A percentile compares a stretch with the other conserved stretches of the same genome.
Evolutionary conservation across 257 asterid genomes (phyloP).

Genomic region (Gentiana dahurica): DNA sequence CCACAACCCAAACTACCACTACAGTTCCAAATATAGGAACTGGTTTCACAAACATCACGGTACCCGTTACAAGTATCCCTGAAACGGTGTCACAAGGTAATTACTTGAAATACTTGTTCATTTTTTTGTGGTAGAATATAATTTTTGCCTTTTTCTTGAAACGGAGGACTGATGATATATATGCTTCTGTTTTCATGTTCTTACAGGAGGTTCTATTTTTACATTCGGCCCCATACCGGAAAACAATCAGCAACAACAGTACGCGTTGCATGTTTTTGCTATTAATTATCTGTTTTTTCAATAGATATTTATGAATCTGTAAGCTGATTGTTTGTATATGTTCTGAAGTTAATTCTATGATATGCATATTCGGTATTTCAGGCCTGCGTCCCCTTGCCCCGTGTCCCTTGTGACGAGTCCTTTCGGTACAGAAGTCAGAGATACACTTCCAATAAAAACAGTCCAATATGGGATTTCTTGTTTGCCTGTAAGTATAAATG

Average conservation of each 20-base stretch:
- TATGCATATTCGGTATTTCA: slow-evolving; percentile 4
- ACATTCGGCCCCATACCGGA: background rate
- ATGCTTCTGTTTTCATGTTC: background rate
- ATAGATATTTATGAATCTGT: background rate
- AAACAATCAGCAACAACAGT: slow-evolving; percentile 2
- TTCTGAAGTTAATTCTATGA: background rate
- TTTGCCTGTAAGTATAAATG: slow-evolving; percentile 21
- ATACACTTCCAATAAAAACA: slow-evolving; percentile 8
- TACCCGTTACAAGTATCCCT: too few relatives aligned
- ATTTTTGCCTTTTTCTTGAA: too few relatives aligned
- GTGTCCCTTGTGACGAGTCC: slow-evolving; percentile 7
- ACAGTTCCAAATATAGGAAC: too few relatives aligned
- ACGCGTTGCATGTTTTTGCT: slow-evolving; percentile 1
- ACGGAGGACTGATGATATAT: background rate
- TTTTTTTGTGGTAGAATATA: too few relatives aligned
- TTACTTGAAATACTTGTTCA: too few relatives aligned
- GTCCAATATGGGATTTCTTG: slow-evolving; percentile 27
- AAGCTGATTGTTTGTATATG: background rate
- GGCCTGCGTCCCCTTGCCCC: slow-evolving; percentile 10
- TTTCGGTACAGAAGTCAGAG: slow-evolving; percentile 8
- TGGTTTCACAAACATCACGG: too few relatives aligned
- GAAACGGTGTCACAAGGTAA: too few relatives aligned
- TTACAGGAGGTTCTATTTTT: background rate
- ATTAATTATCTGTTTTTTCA: background rate
- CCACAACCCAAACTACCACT: too few relatives aligned